Evolutionary conservation across 176 grass and related monocot genomes (phyloP).

Genomic region (Juncus inflexus): DNA sequence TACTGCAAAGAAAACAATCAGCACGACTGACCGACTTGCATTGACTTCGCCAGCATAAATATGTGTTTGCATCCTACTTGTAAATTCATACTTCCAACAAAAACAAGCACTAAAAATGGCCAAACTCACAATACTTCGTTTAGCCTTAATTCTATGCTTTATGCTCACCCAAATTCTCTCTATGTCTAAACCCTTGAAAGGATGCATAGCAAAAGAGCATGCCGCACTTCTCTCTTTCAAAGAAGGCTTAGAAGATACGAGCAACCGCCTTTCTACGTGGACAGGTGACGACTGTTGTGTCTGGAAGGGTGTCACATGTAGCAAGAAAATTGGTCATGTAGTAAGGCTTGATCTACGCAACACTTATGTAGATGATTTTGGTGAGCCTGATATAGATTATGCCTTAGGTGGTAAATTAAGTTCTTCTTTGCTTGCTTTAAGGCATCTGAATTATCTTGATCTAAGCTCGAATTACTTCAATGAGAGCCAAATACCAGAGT

Average conservation of each 20-base stretch:
- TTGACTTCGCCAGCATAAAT: no score
- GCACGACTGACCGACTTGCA: no score
- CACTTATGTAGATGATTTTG: neutral
- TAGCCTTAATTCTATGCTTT: no score
- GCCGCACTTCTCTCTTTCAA: constrained; percentile 28
- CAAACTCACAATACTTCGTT: no score
- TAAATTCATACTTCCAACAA: no score
- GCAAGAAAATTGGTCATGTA: constrained; percentile 21
- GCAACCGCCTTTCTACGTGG: constrained; percentile 13
- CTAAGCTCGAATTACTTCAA: constrained; percentile 26
- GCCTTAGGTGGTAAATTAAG: constrained; percentile 26
- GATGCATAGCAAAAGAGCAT: constrained; percentile 19
- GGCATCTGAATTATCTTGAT: constrained; percentile 29
- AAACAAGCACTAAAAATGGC: no score
- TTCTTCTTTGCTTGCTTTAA: constrained; percentile 18
- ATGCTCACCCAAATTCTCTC: no score
- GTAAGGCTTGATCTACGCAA: constrained; percentile 12
- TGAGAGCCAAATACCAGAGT: neutral
- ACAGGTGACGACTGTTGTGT: constrained; percentile 25
- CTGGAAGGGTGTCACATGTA: constrained; percentile 30
- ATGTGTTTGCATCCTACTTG: no score
- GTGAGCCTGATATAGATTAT: neutral
- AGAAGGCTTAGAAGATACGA: constrained; percentile 16
- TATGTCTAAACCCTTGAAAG: neutral
- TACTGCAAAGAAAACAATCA: no score